Base-by-base conservation (phyloP, 2,329 filamentous ascomycete genomes). In the Alternaria triticimaculans region DNA sequence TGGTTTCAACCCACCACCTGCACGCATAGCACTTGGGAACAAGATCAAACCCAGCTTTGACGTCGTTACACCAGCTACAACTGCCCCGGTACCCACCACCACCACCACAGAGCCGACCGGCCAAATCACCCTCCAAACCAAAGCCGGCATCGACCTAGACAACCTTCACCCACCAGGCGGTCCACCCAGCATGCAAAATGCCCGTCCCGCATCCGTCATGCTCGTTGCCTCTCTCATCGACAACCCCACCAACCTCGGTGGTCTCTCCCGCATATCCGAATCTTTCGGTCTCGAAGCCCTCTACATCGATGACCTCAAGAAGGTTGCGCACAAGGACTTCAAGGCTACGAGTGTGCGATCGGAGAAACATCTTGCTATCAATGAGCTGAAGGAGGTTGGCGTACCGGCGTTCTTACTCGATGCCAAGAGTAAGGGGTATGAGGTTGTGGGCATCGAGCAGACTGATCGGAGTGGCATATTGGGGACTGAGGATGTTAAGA, bases 371-470 rank as follows among this genome's bases (percentile, higher is more conserved):
- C 65, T 87, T 6, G 80, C 82, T 1, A 84, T 87, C 58, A 62
- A 76, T 10, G 79, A 82, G 54, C 64, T 82, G 1, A 76, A 75
- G 48, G 68, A 69, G 4, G 28, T 58, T 0, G 71, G 63, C 6
- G 67, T 83, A 0, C 76, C 81, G 1, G 69, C 68, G 1, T 85
- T 81, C 46, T 66, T 87, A 5, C 69, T 76, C 0, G 67, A 70
- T 15, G 80, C 80, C 71, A 83, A 83, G 66, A 72, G 69, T n/a
- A 79, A 83, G 51, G 85, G 84, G 0, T 87, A 82, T 58, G 78
- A 76, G n/a, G 78, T 85, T n/a, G 82, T 87, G 4, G 85, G 84
- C 0, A 82, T 87, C 9, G 85, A 87, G 72, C 85, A 87, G 75
- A 87, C 85, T 18, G 84, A 86, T 70, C 77, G 81, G 1, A 84